Base-by-base conservation (phyloP, 2,329 filamentous ascomycete species). In the Bertia moriformis region DNA sequence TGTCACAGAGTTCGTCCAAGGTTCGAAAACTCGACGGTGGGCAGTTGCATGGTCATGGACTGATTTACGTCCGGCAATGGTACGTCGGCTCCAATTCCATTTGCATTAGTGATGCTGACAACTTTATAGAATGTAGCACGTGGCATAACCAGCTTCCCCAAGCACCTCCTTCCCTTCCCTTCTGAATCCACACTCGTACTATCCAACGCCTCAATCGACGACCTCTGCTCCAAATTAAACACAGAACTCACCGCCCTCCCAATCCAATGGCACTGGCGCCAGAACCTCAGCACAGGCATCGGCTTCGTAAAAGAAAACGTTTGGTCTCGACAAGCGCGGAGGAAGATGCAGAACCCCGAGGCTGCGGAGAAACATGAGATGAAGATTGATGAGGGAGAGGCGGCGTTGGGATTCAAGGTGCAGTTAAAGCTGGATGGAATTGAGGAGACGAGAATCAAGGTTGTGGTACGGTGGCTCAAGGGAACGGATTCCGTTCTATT, bases 21-120 rank as follows among this genome's bases (percentile, higher is more conserved):
- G 32, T 15, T 69, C 68, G 0, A 67, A 65, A 42, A 82, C 77
- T 27, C 69, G 67, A 44, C 57, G 77, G 27, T 82, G 76, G 75
- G 69, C 67, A 3, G 62, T 81, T 3, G 77, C 65, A 1, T 82
- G 77, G 77, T 35, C 32, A 7, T 35, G 32, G 32, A 17, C 10
- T 17, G 32, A 35, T 17, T 7, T 35, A 7, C 32, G 32, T 12
- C 32, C 32, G 10, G 7, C 12, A 14, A 35, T 35, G 32, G 32
- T 35, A 35, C 17, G 22, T 7, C 22, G 22, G 10, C 32, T 35
- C 15, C 15, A 12, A 35, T 12, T 7, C 32, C 10, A 7, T 15
- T 17, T 18, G 10, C 10, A 7, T 7, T 12, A 35, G 32, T 35
- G 10, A 27, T 7, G 7, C n/a, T 10, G n/a, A 27, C 22, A 27